phyloP scores from a whole-genome alignment of 805 yeast species.

The Candida insectorum region DNA sequence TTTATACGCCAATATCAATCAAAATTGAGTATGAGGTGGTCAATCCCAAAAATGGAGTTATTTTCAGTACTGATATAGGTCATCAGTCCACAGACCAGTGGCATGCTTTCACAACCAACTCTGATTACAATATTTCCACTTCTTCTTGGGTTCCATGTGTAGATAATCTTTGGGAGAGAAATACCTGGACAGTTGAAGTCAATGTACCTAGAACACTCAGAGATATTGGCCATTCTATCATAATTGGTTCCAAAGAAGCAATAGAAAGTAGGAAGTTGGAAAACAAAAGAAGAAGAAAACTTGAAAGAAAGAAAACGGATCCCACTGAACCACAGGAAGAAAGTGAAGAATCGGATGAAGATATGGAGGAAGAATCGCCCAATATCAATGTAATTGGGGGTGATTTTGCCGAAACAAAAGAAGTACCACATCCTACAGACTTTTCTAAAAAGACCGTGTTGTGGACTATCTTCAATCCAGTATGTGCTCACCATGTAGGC shows the following conservation, averaged over 20 bases:
- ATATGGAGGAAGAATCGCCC: conserved; percentile 42
- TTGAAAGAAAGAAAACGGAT: conserved; percentile 4
- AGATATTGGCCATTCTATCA: conserved; percentile 55
- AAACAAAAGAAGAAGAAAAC: conserved; percentile 8
- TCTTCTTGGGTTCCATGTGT: conserved; percentile 98
- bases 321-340: conserved; percentile 20
- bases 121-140: conserved; percentile 74
- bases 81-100: conserved; percentile 44
- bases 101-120: conserved; percentile 85
- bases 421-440: conserved; percentile 73
- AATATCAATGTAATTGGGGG: conserved; percentile 70
- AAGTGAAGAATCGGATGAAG: conserved; percentile 41
- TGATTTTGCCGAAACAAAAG: conserved; percentile 62
- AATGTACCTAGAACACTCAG: conserved; percentile 76
- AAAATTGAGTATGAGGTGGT: conserved; percentile 62
- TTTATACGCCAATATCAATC: conserved; percentile 69
- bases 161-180: conserved; percentile 81
- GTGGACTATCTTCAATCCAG: conserved; percentile 76
- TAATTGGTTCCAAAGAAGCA: conserved; percentile 35
- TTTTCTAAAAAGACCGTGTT: conserved; percentile 68
- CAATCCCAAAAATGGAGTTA: conserved; percentile 71
- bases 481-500: conserved; percentile 91
- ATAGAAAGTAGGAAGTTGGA: conserved; percentile 10
- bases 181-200: conserved; percentile 90
- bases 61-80: conserved; percentile 52